A percentile compares a stretch with the other conserved stretches of the same genome.
Evolutionary conservation across 2,329 filamentous ascomycete genomes (phyloP).

Genomic region (Cadophora gregata): DNA sequence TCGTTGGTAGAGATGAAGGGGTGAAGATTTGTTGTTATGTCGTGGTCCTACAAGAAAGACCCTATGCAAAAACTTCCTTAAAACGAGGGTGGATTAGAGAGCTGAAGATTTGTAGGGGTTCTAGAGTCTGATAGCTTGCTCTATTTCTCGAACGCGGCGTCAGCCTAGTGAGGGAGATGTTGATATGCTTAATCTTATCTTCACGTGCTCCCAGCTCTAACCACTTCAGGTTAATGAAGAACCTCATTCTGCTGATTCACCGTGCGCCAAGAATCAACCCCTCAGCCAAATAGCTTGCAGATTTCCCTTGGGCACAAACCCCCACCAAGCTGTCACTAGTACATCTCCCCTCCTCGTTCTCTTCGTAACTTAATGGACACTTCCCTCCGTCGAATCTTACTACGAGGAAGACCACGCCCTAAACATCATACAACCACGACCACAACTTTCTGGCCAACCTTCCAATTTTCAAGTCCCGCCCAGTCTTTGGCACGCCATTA

Average conservation of each 20-base stretch:
- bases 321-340: neutral
- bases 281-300: neutral
- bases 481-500: constrained; percentile 14
- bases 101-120: neutral
- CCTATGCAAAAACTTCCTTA: neutral
- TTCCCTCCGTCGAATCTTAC: neutral
- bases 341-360: neutral
- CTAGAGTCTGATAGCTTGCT: neutral
- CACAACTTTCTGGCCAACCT: neutral
- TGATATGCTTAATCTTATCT: neutral
- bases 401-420: constrained; percentile 5
- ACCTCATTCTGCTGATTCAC: neutral
- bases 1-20: neutral
- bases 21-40: neutral
- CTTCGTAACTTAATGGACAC: constrained; percentile 2
- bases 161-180: constrained; percentile 3
- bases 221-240: neutral
- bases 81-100: neutral
- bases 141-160: neutral
- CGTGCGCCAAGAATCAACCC: constrained; percentile 1
- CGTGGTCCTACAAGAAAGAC: neutral
- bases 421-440: neutral
- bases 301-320: neutral
- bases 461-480: neutral
- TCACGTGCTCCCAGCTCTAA: neutral